Evolutionary conservation across 352 stramenopile genomes (phyloP), one percentile per base, ranked within the genome.

Genomic region (Aphanomyces cochlioides): DNA sequence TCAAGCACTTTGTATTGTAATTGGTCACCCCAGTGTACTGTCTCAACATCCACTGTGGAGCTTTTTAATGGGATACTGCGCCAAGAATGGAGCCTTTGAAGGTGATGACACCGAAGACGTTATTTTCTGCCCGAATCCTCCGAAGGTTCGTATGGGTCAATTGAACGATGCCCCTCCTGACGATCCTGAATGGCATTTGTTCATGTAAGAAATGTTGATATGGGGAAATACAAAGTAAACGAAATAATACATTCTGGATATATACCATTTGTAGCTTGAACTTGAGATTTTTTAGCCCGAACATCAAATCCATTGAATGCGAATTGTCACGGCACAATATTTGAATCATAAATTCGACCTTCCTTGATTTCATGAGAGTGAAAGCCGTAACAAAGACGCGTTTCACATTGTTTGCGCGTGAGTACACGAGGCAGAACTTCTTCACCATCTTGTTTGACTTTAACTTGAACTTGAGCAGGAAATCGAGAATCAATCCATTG

Each of bases 401-500:
- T 82, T 60, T 82, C 77, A 50, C 77, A 82, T 50, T 77, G 78
- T 67, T 78, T 79, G 67, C 77, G 77, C 48, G 74, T 77, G 28
- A 79, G 67, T 48, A 75, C 72, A 47, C 78, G 71, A 39, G 64
- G 64, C 6, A 40, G 5, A 5, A 50, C 64, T 5, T 72, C 72
- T 7, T 64, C 13, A 19, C 63, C 61, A 34, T 78, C 70, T 7
- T 74, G 73, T 37, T 77, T 72, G 56, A 81, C 67, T 43, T 72
- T 76, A 56, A 88, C 80, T 5, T 69, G 72, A 8, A 88, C 81
- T 63, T 74, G 72, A 4, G 81, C 83, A 10, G 79, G 81, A 72
- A 88, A 72, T 15, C 78, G 81, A 47, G 81, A 85, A 74, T 88
- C 81, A 69, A 88, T 81, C 79, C 79, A 85, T 67, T 88, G 81